Evolutionary conservation across 2,329 filamentous ascomycete genomes (phyloP), one percentile per base, ranked within the genome.

Genomic region (Phialocephala sp.): DNA sequence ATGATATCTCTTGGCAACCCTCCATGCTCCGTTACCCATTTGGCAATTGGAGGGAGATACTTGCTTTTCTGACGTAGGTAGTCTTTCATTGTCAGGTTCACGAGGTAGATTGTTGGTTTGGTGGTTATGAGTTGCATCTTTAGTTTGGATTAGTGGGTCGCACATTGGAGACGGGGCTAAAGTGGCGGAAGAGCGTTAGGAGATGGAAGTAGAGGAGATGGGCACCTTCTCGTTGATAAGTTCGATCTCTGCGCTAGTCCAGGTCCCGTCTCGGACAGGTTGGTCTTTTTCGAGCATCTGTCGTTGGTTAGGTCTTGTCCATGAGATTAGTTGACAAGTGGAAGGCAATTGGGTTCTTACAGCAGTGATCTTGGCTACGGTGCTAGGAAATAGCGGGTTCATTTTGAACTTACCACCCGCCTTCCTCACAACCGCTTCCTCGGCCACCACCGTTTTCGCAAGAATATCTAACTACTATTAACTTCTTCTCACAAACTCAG

Each of bases 41-140:
- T 80, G 52, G 78, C 78, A n/a, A 82, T 82, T 15, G 71, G 61
- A 2, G 79, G 78, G 20, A 82, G 77, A 57, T 81, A 82, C 72
- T 82, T 82, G 76, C 78, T 78, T 75, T 82, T 81, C 65, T 81
- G 80, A 41, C 80, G 70, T 32, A 82, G 74, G 72, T 82, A 82
- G 66, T 82, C 80, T 74, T 81, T 81, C 80, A 81, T 81, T 1
- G 79, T 80, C 62, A 82, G 64, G 70, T 82, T 82, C 61, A 82
- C 79, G 36, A 82, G 78, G 71, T 82, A 82, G 68, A 82, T 80
- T 55, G 73, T 72, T 12, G 80, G 80, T 72, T 82, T 82, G 15
- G 80, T 82, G 35, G 80, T 82, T 69, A 82, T 82, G 2, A 82
- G 77, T 62, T 77, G 77, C 45, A 73, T 69, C 71, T 71, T 35